These are phyloP conservation scores for Colletotrichum sublineola DNA, from an alignment of 2,329 filamentous ascomycete species.

Conservation along the genomic window DNA sequence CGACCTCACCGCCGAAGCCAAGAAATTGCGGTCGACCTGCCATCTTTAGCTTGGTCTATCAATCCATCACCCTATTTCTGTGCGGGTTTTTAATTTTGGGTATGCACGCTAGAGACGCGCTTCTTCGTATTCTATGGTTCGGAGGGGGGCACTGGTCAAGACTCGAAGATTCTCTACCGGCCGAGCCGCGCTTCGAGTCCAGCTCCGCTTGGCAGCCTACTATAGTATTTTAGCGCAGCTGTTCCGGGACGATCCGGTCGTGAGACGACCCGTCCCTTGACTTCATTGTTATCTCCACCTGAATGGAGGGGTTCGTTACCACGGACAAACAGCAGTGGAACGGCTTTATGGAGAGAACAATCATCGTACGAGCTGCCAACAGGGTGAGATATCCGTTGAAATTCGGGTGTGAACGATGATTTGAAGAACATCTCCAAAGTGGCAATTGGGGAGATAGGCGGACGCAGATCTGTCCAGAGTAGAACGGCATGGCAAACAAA, in stretches of 20 bases:
- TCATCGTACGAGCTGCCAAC: no score
- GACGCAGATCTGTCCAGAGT: no score
- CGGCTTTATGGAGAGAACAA: no score
- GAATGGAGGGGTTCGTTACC: background rate
- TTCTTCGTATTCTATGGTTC: constrained; percentile 25
- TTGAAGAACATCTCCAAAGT: no score
- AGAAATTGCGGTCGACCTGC: constrained; percentile 33
- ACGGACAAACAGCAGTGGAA: no score
- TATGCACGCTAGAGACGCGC: constrained; percentile 17
- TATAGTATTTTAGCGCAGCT: background rate
- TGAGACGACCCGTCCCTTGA: background rate
- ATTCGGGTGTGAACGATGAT: no score
- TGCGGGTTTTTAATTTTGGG: background rate
- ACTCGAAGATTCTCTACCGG: background rate
- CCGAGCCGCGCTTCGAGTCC: background rate
- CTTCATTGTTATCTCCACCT: background rate
- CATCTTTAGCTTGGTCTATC: constrained; percentile 32
- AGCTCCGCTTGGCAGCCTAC: no score
- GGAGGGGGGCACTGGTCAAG: background rate
- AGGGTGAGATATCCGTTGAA: no score
- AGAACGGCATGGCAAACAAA: no score
- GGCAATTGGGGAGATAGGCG: no score
- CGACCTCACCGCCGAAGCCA: constrained; percentile 29
- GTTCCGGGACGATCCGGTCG: background rate
- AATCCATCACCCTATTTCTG: background rate